Conservation (phyloP, 148 eudicot species). For the Polygonum maritimum region DNA sequence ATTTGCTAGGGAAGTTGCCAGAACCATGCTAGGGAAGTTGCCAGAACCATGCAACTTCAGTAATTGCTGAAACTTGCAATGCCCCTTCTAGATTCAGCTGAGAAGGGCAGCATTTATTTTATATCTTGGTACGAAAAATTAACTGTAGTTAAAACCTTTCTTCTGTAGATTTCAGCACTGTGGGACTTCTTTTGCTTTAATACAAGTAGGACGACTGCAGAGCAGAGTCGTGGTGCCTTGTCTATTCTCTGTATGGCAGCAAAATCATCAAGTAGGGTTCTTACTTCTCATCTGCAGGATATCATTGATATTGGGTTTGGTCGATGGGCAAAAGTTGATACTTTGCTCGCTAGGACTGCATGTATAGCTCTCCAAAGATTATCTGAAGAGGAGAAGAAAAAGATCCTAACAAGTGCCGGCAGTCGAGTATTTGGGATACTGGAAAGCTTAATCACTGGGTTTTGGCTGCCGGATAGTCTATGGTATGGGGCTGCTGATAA, state of each 20-base stretch:
- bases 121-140: neutral
- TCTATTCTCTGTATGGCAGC: slow-evolving; percentile 93
- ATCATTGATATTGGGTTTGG: slow-evolving; percentile 96
- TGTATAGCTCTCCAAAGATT: slow-evolving; percentile 81
- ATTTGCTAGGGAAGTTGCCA: neutral
- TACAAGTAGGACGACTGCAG: slow-evolving; percentile 75
- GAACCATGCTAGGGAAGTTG: neutral
- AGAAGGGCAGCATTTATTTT: neutral
- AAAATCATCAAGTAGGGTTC: slow-evolving; percentile 57
- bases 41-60: neutral
- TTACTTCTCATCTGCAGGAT: slow-evolving; percentile 86
- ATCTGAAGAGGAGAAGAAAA: slow-evolving; percentile 81
- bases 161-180: slow-evolving; percentile 71
- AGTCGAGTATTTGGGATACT: slow-evolving; percentile 58
- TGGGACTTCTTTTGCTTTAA: slow-evolving; percentile 99
- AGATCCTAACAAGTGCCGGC: slow-evolving; percentile 49
- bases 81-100: neutral
- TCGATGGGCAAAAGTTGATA: slow-evolving; percentile 95
- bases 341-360: slow-evolving; percentile 93
- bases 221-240: slow-evolving; percentile 93
- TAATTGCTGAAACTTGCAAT: neutral
- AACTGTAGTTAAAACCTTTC: neutral
- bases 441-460: slow-evolving; percentile 60
- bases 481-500: slow-evolving; percentile 92
- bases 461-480: slow-evolving; percentile 70